Conservation (phyloP, 257 asterid genomes). For the Mitragyna speciosa region DNA sequence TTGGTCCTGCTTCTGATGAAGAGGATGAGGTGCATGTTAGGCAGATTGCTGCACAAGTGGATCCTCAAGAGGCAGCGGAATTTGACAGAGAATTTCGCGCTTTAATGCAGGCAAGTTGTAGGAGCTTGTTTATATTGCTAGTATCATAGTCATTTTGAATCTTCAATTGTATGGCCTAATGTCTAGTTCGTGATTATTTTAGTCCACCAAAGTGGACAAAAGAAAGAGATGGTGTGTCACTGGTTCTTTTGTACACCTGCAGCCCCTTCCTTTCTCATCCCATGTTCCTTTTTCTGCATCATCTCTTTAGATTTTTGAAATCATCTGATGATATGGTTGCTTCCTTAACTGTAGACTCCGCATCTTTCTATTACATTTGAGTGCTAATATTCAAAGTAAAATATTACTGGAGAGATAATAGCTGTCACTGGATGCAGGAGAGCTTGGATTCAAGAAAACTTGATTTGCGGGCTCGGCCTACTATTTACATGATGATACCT, state of each 20-base stretch:
- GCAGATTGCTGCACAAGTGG: constrained; percentile 78
- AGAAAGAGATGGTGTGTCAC: neutral
- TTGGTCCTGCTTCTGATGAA: constrained; percentile 78
- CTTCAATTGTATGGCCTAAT: neutral
- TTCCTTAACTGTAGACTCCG: neutral
- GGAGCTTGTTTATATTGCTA: neutral
- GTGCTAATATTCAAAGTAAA: neutral
- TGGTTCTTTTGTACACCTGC: neutral
- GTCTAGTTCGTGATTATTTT: neutral
- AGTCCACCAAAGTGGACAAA: neutral
- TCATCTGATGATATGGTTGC: neutral
- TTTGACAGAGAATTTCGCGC: constrained; percentile 92
- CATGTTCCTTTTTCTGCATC: neutral
- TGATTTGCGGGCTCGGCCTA: constrained; percentile 85
- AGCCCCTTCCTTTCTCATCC: neutral
- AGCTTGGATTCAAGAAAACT: constrained; percentile 96
- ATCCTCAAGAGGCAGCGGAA: constrained; percentile 89
- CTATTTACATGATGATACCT: constrained; percentile 89
- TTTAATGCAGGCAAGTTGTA: constrained; percentile 76
- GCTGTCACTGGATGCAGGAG: constrained; percentile 55
- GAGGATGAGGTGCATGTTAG: constrained; percentile 89
- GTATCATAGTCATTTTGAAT: neutral
- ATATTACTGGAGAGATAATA: neutral
- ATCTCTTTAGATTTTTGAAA: neutral
- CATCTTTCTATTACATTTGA: neutral